These are phyloP conservation scores for Russula sp. DNA, from an alignment of 768 basidiomycete genomes.

Conservation along the genomic window DNA sequence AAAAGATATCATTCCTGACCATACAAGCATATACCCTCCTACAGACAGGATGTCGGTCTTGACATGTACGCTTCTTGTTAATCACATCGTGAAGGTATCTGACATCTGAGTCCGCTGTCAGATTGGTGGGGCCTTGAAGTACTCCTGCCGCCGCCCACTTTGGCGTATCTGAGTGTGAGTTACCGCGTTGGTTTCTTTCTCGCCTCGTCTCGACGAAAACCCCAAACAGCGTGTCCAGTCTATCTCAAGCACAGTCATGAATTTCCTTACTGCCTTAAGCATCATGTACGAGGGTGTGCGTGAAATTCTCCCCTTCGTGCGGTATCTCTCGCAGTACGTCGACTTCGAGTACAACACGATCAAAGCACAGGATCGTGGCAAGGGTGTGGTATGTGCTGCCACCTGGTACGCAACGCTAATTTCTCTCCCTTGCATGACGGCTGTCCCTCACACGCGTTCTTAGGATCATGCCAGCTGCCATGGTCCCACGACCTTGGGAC, in stretches of 20 bases:
- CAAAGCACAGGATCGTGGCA: constrained; percentile 54
- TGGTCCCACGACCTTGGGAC: constrained; percentile 80
- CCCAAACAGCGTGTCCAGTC: constrained; percentile 48
- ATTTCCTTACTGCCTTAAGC: constrained; percentile 68
- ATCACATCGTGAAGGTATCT: background rate
- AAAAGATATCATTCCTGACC: constrained; percentile 55
- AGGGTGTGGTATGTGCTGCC: constrained; percentile 82
- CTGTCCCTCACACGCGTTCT: background rate
- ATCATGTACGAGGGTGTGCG: constrained; percentile 67
- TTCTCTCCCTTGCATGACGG: background rate
- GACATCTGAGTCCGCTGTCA: constrained; percentile 28
- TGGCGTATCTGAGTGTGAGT: constrained; percentile 54
- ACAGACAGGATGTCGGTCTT: constrained; percentile 71
- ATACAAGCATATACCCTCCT: constrained; percentile 64
- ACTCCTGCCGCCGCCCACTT: constrained; percentile 63
- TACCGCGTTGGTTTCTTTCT: background rate
- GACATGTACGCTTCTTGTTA: constrained; percentile 51
- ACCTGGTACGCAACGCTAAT: constrained; percentile 55
- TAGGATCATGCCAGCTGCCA: constrained; percentile 75
- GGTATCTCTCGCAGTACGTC: constrained; percentile 74
- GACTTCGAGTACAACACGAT: constrained; percentile 71
- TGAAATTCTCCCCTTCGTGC: constrained; percentile 79
- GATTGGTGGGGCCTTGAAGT: constrained; percentile 93
- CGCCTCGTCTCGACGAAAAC: background rate
- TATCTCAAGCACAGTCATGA: constrained; percentile 56